Evolutionary conservation across 345 rosid genomes (phyloP).

Genomic region (Salix exigua): DNA sequence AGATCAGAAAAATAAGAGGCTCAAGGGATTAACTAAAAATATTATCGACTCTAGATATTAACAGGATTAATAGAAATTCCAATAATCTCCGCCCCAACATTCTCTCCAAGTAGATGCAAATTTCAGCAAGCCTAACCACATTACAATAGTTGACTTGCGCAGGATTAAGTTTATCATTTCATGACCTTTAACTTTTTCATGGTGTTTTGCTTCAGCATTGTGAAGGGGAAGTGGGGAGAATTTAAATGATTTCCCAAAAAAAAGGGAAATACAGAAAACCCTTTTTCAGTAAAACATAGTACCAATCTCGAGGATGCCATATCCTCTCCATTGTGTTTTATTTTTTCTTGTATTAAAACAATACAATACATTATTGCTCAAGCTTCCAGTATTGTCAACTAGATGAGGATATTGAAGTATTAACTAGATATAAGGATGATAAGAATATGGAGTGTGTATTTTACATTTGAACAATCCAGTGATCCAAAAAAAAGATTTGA

Average conservation of each 20-base stretch:
- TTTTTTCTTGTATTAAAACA: no score
- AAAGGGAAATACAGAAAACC: no score
- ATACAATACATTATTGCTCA: not conserved
- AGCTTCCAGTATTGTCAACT: not conserved
- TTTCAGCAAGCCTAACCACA: not conserved
- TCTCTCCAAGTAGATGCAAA: not conserved
- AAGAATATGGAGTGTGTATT: not conserved
- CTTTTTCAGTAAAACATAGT: no score
- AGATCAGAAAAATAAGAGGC: not conserved
- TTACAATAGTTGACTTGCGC: not conserved
- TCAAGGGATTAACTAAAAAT: not conserved
- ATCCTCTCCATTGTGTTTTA: no score
- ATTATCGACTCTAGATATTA: no score
- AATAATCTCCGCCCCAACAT: not conserved
- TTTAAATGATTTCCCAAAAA: no score
- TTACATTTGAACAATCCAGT: not conserved
- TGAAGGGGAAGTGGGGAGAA: no score
- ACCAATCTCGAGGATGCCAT: no score
- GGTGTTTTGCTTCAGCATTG: no score
- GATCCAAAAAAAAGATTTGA: not conserved
- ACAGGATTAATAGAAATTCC: not conserved
- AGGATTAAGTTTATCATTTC: not conserved
- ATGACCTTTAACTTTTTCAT: no score
- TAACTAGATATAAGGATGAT: not conserved
- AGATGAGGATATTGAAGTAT: not conserved